Conservation (phyloP, 305 asterid genomes). For the Euphrasia arctica region DNA sequence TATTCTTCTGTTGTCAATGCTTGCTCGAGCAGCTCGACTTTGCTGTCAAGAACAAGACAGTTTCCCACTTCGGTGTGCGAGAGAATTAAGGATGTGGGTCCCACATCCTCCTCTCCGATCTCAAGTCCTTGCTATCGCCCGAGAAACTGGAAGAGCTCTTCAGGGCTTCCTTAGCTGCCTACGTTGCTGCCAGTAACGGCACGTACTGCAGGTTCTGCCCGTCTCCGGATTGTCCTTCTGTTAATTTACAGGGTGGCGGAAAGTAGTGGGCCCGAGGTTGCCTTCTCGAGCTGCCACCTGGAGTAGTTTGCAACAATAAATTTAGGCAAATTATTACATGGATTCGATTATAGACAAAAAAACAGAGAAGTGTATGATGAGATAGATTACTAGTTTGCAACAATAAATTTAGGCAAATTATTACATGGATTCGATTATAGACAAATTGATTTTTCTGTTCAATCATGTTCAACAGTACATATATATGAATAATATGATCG, state of each 20-base stretch:
- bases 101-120: constrained; percentile 52
- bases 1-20: constrained; percentile 62
- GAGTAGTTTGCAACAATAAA: no score
- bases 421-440: no score
- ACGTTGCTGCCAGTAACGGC: constrained; percentile 63
- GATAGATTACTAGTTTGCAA: no score
- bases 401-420: no score
- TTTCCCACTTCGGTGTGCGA: constrained; percentile 64
- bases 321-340: no score
- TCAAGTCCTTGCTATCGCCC: constrained; percentile 45
- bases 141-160: constrained; percentile 84
- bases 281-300: no score
- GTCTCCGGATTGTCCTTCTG: constrained; percentile 89
- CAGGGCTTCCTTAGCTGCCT: constrained; percentile 70
- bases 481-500: no score
- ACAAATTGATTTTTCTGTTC: no score
- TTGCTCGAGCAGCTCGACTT: constrained; percentile 79
- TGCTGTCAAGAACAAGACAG: constrained; percentile 55
- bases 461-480: no score
- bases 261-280: constrained; percentile 18
- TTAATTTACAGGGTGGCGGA: constrained; percentile 46
- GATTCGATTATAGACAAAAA: no score
- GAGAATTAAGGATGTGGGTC: constrained; percentile 42
- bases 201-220: constrained; percentile 66
- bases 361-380: no score